phyloP scores from a whole-genome alignment of 768 basidiomycete species.

The Tulasnella calospora region DNA sequence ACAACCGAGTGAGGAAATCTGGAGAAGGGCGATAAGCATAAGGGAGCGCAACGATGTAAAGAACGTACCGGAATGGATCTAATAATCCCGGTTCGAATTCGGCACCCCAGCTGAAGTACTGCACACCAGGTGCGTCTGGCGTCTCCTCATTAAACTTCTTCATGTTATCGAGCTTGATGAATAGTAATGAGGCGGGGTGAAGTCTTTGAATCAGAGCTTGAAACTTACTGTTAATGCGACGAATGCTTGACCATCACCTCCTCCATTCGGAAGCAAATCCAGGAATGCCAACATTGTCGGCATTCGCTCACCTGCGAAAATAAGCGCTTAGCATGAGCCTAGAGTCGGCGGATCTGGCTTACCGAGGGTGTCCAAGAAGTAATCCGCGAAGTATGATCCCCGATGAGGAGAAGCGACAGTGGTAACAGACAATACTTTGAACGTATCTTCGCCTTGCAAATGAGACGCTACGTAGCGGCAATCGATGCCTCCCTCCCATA shows the following conservation, averaged over 20 bases:
- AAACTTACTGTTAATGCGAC: constrained; percentile 59
- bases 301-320: constrained; percentile 39
- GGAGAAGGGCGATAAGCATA: neutral
- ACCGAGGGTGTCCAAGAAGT: constrained; percentile 74
- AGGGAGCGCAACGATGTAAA: neutral
- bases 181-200: neutral
- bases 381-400: constrained; percentile 89
- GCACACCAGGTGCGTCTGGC: constrained; percentile 68
- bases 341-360: constrained; percentile 36
- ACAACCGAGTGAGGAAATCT: constrained; percentile 74
- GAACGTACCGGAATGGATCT: constrained; percentile 72
- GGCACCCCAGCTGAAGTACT: constrained; percentile 96
- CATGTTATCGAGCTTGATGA: constrained; percentile 60
- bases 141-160: constrained; percentile 80
- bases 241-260: constrained; percentile 93
- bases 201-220: neutral
- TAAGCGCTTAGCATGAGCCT: constrained; percentile 35
- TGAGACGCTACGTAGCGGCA: constrained; percentile 85
- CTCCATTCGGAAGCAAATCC: constrained; percentile 82
- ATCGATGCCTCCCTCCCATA: constrained; percentile 79
- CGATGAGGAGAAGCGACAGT: constrained; percentile 94
- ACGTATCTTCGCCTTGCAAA: constrained; percentile 61
- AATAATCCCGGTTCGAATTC: constrained; percentile 81
- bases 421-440: constrained; percentile 79
- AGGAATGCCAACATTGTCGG: constrained; percentile 46